These are phyloP conservation scores for Ophiocordyceps camponoti-leonardi DNA, from an alignment of 2,329 filamentous ascomycete species.

Conservation along the genomic window DNA sequence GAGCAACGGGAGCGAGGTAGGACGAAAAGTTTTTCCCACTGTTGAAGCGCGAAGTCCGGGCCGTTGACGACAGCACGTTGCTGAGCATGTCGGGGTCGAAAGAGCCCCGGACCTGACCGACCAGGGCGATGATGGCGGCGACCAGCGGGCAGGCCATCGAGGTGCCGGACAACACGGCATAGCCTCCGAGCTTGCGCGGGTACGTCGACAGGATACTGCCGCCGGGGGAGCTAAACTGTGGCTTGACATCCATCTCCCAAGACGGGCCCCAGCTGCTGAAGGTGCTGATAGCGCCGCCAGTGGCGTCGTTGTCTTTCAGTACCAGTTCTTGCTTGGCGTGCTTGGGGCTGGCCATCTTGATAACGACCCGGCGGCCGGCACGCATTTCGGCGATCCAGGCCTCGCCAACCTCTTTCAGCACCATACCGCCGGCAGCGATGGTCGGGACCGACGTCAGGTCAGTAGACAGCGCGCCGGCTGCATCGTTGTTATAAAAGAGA, in stretches of 20 bases:
- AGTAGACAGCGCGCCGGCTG: conserved; percentile 14
- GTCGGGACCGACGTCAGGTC: conserved; percentile 13
- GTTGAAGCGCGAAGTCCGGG: conserved; percentile 31
- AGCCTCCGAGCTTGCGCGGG: conserved; percentile 25
- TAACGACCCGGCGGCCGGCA: conserved; percentile 22
- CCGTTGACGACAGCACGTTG: conserved; percentile 29
- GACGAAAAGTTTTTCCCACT: conserved; percentile 17
- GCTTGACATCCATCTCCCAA: conserved; percentile 39
- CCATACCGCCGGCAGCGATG: conserved; percentile 22
- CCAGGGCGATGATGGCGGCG: conserved; percentile 35
- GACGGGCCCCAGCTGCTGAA: conserved; percentile 45
- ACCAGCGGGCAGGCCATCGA: conserved; percentile 43
- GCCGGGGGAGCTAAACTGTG: conserved; percentile 37
- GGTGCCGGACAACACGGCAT: conserved; percentile 36
- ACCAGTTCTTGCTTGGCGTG: conserved; percentile 13
- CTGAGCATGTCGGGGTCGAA: conserved; percentile 31
- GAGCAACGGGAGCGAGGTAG: conserved; percentile 34
- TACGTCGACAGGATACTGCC: conserved; percentile 42
- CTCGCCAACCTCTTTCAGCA: conserved; percentile 21
- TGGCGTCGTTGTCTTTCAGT: conserved; percentile 13
- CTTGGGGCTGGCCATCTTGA: conserved; percentile 24
- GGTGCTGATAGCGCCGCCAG: conserved; percentile 32
- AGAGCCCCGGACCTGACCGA: conserved; percentile 32
- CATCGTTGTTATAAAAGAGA: conserved; percentile 41
- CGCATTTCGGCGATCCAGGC: conserved; percentile 25